A percentile compares a stretch with the other conserved stretches of the same genome.
phyloP scores from a whole-genome alignment of 306 rosid species.

The Rosa lucieae region DNA sequence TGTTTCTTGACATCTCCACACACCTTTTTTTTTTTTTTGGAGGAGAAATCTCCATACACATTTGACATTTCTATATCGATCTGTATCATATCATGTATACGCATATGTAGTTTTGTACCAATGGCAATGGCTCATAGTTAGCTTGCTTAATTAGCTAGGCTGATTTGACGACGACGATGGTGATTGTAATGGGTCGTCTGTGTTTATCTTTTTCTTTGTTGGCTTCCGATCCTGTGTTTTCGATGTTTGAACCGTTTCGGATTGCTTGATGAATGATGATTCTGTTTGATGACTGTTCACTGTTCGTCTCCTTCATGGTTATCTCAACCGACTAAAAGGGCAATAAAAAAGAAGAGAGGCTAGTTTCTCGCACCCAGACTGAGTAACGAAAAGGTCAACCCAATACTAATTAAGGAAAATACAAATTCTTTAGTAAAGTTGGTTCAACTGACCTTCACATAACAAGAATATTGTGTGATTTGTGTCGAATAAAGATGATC shows the following conservation, averaged over 20 bases:
- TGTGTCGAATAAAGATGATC: too few relatives aligned
- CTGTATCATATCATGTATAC: not conserved
- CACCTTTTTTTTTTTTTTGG: too few relatives aligned
- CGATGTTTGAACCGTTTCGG: constrained; percentile 22
- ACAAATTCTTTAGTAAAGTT: too few relatives aligned
- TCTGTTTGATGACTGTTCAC: not conserved
- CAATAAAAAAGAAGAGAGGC: not conserved
- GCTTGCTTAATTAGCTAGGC: not conserved
- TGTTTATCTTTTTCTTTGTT: not conserved
- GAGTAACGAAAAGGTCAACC: too few relatives aligned
- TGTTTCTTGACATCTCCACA: constrained; percentile 5
- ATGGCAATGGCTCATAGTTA: not conserved
- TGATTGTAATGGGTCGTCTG: not conserved
- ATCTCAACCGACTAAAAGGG: not conserved
- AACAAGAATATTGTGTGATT: too few relatives aligned
- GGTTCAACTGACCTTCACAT: too few relatives aligned
- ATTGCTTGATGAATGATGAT: constrained; percentile 1
- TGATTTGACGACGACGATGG: not conserved
- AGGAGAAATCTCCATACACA: not conserved
- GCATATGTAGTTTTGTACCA: not conserved
- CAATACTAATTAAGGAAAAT: too few relatives aligned
- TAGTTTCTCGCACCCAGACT: too few relatives aligned
- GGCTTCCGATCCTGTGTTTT: constrained; percentile 23
- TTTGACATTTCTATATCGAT: not conserved
- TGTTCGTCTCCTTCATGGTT: not conserved